A percentile compares a stretch with the other conserved stretches of the same genome.
phyloP scores from a whole-genome alignment of 768 basidiomycete genomes.

The Lactarius sanguifluus region DNA sequence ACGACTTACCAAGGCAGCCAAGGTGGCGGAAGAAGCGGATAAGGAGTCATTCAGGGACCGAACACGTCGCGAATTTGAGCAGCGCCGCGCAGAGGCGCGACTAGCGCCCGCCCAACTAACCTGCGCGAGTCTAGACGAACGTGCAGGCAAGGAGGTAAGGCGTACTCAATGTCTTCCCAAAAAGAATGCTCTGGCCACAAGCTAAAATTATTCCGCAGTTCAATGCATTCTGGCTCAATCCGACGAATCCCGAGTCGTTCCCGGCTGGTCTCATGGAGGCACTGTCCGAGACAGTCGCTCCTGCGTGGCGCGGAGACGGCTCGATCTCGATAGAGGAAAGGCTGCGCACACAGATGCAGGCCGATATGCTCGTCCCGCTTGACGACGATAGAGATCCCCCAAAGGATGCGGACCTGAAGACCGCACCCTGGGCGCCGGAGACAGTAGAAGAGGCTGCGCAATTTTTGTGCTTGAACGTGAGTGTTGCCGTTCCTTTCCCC shows the following conservation, averaged over 20 bases:
- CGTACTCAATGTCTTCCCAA: background rate
- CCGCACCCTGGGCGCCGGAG: slow-evolving; percentile 49
- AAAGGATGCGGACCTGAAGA: slow-evolving; percentile 28
- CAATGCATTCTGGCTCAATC: slow-evolving; percentile 78
- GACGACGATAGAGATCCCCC: slow-evolving; percentile 41
- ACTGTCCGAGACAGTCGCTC: slow-evolving; percentile 41
- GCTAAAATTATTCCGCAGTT: slow-evolving; percentile 48
- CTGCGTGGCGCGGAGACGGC: slow-evolving; percentile 35
- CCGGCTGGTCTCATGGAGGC: slow-evolving; percentile 64
- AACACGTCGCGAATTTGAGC: slow-evolving; percentile 70
- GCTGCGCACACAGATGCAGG: slow-evolving; percentile 72
- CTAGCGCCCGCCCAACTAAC: slow-evolving; percentile 73
- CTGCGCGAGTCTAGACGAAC: slow-evolving; percentile 73
- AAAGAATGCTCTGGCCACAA: background rate
- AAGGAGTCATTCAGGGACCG: slow-evolving; percentile 69
- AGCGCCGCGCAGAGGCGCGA: slow-evolving; percentile 68
- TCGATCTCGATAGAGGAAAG: slow-evolving; percentile 42
- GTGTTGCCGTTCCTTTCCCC: slow-evolving; percentile 26
- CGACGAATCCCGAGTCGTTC: slow-evolving; percentile 60
- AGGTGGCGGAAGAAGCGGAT: slow-evolving; percentile 51
- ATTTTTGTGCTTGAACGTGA: slow-evolving; percentile 62
- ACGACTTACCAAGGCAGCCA: slow-evolving; percentile 71
- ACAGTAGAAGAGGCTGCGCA: slow-evolving; percentile 64
- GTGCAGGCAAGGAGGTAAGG: slow-evolving; percentile 62
- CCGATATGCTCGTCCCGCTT: slow-evolving; percentile 63